Percentiles rank a stretch among this genome's conserved stretches.
Conservation (phyloP, 2,329 filamentous ascomycete genomes). For the Phoma sp. region DNA sequence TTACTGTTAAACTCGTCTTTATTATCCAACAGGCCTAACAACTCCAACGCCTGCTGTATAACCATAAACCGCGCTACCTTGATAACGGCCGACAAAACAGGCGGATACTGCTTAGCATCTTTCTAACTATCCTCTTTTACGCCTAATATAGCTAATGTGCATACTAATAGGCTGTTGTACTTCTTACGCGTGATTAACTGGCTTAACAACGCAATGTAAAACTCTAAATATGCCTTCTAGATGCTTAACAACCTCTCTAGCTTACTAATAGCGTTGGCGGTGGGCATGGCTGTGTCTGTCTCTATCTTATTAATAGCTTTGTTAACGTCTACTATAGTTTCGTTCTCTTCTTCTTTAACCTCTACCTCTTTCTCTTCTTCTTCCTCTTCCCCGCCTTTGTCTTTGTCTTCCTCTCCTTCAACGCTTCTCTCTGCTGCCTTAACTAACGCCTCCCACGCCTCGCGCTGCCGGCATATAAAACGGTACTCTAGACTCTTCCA, state of each 20-base stretch:
- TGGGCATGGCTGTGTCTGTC: too few relatives aligned
- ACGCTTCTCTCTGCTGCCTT: too few relatives aligned
- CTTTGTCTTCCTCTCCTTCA: too few relatives aligned
- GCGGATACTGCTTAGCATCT: constrained; percentile 22
- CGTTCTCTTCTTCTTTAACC: too few relatives aligned
- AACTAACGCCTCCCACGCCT: too few relatives aligned
- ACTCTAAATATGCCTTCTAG: constrained; percentile 22
- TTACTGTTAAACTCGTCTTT: constrained; percentile 10
- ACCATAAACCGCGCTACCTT: constrained; percentile 22
- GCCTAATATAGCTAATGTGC: constrained; percentile 27
- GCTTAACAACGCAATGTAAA: constrained; percentile 29
- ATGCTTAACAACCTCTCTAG: constrained; percentile 4
- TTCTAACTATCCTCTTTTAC: constrained; percentile 14
- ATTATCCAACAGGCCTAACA: constrained; percentile 1
- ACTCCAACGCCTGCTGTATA: constrained; percentile 24
- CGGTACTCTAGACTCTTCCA: too few relatives aligned
- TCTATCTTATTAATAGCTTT: too few relatives aligned
- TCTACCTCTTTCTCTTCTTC: too few relatives aligned
- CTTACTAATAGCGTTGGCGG: not conserved
- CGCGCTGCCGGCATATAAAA: too few relatives aligned
- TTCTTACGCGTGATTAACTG: constrained; percentile 19
- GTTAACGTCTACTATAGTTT: too few relatives aligned
- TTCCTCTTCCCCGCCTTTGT: too few relatives aligned
- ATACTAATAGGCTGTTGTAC: too few relatives aligned
- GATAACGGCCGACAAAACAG: constrained; percentile 26